A percentile compares a stretch with the other conserved stretches of the same genome.
Evolutionary conservation across 2,329 filamentous ascomycete genomes (phyloP).

Genomic region (Cercospora sp.): DNA sequence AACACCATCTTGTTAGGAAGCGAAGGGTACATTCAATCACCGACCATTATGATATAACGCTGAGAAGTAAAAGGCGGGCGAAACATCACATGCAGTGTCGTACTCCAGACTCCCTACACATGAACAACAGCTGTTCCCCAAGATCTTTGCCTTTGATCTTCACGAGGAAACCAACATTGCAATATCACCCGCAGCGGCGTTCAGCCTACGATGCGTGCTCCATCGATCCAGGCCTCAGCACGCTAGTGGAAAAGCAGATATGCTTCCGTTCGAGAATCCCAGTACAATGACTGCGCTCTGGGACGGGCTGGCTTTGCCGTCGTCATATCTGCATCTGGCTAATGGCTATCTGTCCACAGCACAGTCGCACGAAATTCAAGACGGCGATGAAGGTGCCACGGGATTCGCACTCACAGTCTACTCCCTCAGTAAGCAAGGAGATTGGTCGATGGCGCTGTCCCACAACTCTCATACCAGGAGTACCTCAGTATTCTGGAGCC

Average conservation of each 20-base stretch:
- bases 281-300: constrained; percentile 10
- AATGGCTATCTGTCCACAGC: not conserved
- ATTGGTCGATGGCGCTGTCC: constrained; percentile 27
- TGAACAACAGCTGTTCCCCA: not conserved
- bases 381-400: not conserved
- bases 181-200: not conserved
- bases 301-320: constrained; percentile 19
- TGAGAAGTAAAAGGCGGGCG: not conserved
- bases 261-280: constrained; percentile 19
- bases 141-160: not conserved
- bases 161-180: not conserved
- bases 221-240: constrained; percentile 16
- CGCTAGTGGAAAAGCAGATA: constrained; percentile 21
- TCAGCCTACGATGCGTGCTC: not conserved
- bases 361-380: not conserved
- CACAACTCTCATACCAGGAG: constrained; percentile 13
- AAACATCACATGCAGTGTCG: not conserved
- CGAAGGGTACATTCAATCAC: not conserved
- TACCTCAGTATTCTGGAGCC: not conserved
- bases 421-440: constrained; percentile 25
- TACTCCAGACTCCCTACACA: not conserved
- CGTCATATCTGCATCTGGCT: constrained; percentile 20
- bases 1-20: not conserved
- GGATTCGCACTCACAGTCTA: constrained; percentile 22
- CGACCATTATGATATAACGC: not conserved